Evolutionary conservation across 2,329 filamentous ascomycete genomes (phyloP).

Genomic region (Hypoxylon sp.): DNA sequence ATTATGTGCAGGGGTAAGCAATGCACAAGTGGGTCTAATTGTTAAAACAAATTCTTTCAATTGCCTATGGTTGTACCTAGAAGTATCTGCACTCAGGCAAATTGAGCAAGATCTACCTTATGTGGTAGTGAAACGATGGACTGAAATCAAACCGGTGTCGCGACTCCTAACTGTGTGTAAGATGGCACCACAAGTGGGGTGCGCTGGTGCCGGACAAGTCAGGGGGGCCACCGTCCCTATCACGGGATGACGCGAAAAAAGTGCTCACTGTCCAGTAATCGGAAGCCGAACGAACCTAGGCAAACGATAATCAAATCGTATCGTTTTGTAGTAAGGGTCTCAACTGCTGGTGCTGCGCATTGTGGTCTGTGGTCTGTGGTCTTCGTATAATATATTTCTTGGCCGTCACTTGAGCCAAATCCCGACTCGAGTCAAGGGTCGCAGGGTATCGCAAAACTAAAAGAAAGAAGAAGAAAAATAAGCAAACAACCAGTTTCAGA

Average conservation of each 20-base stretch:
- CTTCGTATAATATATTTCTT: constrained; percentile 4
- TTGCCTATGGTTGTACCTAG: neutral
- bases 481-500: constrained; percentile 8
- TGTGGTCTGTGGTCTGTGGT: neutral
- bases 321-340: neutral
- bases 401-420: constrained; percentile 2
- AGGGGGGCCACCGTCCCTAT: neutral
- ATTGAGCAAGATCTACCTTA: constrained; percentile 6
- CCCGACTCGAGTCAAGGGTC: neutral
- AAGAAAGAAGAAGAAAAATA: neutral
- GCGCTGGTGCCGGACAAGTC: neutral
- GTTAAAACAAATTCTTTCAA: neutral
- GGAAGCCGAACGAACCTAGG: constrained; percentile 4
- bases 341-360: neutral
- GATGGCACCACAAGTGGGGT: constrained; percentile 4
- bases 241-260: constrained; percentile 4
- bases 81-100: constrained; percentile 3
- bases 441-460: constrained; percentile 11
- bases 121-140: neutral
- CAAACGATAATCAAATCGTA: constrained; percentile 6
- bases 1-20: neutral
- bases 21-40: neutral
- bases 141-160: neutral
- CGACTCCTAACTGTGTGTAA: constrained; percentile 1
- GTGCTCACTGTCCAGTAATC: constrained; percentile 2